Percentiles rank a stretch among this genome's conserved stretches.
These are phyloP conservation scores for Backusella morwellensis DNA, from an alignment of 192 early-diverging fungal species.

Conservation along the genomic window DNA sequence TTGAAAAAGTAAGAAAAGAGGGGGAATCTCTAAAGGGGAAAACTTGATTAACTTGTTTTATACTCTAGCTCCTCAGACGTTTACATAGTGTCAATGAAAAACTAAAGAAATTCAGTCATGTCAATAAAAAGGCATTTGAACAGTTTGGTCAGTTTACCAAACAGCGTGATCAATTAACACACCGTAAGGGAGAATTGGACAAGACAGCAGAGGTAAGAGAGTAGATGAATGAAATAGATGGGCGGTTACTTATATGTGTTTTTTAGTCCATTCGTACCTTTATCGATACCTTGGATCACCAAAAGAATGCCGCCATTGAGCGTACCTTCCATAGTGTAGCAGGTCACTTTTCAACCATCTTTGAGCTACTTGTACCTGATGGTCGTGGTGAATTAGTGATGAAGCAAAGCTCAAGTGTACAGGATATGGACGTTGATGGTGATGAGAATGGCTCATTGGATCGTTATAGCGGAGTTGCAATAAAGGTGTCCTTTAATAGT, in stretches of 20 bases:
- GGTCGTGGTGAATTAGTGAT: conserved; percentile 87
- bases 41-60: neutral
- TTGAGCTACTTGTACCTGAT: conserved; percentile 85
- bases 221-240: neutral
- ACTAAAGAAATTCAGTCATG: conserved; percentile 87
- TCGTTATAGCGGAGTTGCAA: conserved; percentile 88
- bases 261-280: conserved; percentile 77
- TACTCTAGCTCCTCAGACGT: conserved; percentile 48
- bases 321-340: conserved; percentile 94
- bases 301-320: conserved; percentile 97
- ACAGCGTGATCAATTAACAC: conserved; percentile 78
- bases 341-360: conserved; percentile 84
- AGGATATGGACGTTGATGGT: conserved; percentile 40
- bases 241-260: neutral
- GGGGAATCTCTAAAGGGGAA: neutral
- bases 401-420: conserved; percentile 60
- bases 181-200: conserved; percentile 88
- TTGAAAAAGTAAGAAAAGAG: conserved; percentile 45
- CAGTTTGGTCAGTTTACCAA: conserved; percentile 94
- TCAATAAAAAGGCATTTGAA: conserved; percentile 99
- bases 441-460: conserved; percentile 57
- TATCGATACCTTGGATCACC: conserved; percentile 87
- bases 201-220: conserved; percentile 59
- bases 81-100: conserved; percentile 81
- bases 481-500: conserved; percentile 93